Base-by-base conservation (phyloP, 2,329 filamentous ascomycete genomes). In the Dactylellina drechsleri region DNA sequence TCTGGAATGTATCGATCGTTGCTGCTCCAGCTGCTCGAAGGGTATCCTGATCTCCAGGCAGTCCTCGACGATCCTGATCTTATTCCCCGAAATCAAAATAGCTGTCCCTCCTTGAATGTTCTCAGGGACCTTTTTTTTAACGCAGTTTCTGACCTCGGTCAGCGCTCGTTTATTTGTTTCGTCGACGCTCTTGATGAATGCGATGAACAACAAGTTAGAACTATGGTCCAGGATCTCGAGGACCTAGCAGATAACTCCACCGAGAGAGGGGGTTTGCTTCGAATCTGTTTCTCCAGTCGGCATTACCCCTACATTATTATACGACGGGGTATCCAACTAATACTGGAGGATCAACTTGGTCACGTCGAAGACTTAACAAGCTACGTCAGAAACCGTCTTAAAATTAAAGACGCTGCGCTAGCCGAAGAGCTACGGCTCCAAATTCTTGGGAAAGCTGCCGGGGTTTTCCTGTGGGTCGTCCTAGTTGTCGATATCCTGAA, bases 181-280 rank as follows among this genome's bases (percentile, higher is more conserved):
- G 76, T 83, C 15, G 82, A 83, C 61, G 82, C 81, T 1, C 79
- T 83, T 12, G 81, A 83, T 72, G 82, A 83, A 71, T 82, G 81
- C 58, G 58, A 79, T n/a, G 82, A 84, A 58, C 61, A 78, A 1
- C 79, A 86, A 53, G 79, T 83, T 1, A 80, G 80, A 31, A 80
- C 82, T 0, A 85, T 86, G 83, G 78, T 86, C 0, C 49, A 77
- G 0, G 84, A 83, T 61, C 83, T 86, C 12, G 81, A 85, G 59
- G 76, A 81, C 0, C 65, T 86, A 0, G 80, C 81, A 0, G 77
- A 82, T 1, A 8, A 77, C 0, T 79, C 81, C 1, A 60, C 78
- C 0, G 61, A 78, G 2, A 66, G 26, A 0, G 54, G 59, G 0
- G 43, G 47, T 13, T 16, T 53, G 5, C 31, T 68, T 53, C 64